Conservation (phyloP, 805 yeast species). For the Saccharomycopsis sp. region DNA sequence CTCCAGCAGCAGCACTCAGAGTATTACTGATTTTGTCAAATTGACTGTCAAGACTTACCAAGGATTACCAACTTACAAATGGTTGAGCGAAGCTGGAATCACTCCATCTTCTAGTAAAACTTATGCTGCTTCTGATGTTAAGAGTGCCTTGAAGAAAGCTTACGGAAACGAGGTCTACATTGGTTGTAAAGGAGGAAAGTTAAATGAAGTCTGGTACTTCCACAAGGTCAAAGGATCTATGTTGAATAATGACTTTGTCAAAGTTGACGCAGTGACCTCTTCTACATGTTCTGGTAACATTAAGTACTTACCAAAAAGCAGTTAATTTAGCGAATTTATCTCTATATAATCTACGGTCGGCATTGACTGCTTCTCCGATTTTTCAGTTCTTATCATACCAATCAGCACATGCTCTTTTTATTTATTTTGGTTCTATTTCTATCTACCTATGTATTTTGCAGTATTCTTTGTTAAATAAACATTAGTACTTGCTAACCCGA, state of each 20-base stretch:
- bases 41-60: conserved; percentile 52
- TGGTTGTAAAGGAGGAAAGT: conserved; percentile 44
- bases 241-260: conserved; percentile 53
- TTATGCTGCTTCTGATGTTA: conserved; percentile 50
- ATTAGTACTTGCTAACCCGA: background rate
- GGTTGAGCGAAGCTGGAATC: conserved; percentile 62
- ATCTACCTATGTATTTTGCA: background rate
- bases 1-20: conserved; percentile 23
- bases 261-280: conserved; percentile 39
- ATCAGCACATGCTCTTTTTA: no score
- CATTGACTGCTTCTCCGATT: no score
- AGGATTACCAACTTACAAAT: conserved; percentile 56
- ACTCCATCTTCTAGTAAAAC: conserved; percentile 52
- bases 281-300: conserved; percentile 14
- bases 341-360: no score
- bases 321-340: no score
- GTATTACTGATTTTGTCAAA: conserved; percentile 30
- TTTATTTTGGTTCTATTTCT: no score
- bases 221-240: conserved; percentile 70
- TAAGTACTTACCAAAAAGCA: conserved; percentile 13
- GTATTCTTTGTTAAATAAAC: background rate
- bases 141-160: conserved; percentile 41
- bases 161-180: conserved; percentile 55
- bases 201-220: conserved; percentile 63
- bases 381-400: background rate